Conservation (phyloP, 2,329 filamentous ascomycete species). For the Colletotrichum gigasporum region DNA sequence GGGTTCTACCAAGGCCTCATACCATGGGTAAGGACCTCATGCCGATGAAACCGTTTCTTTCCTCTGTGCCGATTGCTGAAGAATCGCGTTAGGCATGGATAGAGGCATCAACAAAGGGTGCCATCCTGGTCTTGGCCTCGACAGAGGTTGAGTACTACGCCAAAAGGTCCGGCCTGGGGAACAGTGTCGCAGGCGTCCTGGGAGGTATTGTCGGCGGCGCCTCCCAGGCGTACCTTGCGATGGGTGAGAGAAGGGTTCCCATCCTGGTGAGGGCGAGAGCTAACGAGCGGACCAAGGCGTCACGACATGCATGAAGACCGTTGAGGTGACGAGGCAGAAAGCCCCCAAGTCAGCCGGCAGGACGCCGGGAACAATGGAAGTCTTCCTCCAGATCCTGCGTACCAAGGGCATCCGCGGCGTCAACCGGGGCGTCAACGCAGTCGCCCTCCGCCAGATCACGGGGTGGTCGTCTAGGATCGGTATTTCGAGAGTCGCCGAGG, state of each 20-base stretch:
- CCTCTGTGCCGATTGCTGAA: accelerated
- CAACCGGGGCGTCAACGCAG: slow-evolving; percentile 31
- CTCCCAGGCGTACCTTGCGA: slow-evolving; percentile 29
- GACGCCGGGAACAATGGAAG: slow-evolving; percentile 20
- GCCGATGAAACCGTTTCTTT: accelerated
- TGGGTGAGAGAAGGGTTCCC: not conserved
- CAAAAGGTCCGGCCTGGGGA: not conserved
- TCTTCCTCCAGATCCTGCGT: slow-evolving; percentile 27
- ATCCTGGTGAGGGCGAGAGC: not conserved
- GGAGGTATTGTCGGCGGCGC: slow-evolving; percentile 30
- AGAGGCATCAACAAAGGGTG: slow-evolving; percentile 22
- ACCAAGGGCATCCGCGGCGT: slow-evolving; percentile 30
- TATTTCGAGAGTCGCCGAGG: slow-evolving; percentile 30
- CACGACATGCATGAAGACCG: slow-evolving; percentile 32
- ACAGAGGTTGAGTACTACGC: slow-evolving; percentile 9
- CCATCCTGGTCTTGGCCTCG: slow-evolving; percentile 1
- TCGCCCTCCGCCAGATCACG: slow-evolving; percentile 27
- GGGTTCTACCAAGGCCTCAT: slow-evolving; percentile 33
- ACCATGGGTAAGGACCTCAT: slow-evolving; percentile 19
- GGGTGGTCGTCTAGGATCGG: slow-evolving; percentile 32
- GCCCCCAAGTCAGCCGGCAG: not conserved
- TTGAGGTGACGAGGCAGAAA: slow-evolving; percentile 26
- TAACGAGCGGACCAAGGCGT: not conserved
- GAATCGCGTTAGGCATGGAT: slow-evolving; percentile 29
- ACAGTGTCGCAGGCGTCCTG: slow-evolving; percentile 11